Conservation (phyloP, 495 filamentous ascomycete species). For the Bombardia bombarda region DNA sequence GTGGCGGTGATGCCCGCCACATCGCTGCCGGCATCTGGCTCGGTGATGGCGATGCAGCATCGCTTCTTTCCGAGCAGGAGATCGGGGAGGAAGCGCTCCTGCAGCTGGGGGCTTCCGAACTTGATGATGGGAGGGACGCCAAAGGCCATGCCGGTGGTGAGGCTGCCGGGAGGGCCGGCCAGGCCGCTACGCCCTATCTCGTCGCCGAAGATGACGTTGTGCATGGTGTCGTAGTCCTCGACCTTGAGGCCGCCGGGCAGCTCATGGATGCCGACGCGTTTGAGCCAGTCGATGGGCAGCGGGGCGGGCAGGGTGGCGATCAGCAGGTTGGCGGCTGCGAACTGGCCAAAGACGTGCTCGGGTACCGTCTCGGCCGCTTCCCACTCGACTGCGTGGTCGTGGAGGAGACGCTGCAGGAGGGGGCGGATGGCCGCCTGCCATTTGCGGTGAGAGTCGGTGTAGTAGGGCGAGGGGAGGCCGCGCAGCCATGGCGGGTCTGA, state of each 20-base stretch:
- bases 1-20: slow-evolving; percentile 64
- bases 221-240: slow-evolving; percentile 68
- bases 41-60: slow-evolving; percentile 70
- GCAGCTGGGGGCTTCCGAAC: slow-evolving; percentile 50
- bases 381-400: slow-evolving; percentile 56
- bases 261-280: slow-evolving; percentile 53
- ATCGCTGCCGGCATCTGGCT: slow-evolving; percentile 64
- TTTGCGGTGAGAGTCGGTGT: slow-evolving; percentile 47
- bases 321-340: slow-evolving; percentile 55
- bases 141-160: slow-evolving; percentile 65
- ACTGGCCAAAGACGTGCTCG: slow-evolving; percentile 51
- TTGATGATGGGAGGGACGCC: slow-evolving; percentile 64
- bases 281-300: slow-evolving; percentile 59
- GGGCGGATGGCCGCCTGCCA: slow-evolving; percentile 63
- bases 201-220: slow-evolving; percentile 60
- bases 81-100: slow-evolving; percentile 58
- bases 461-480: slow-evolving; percentile 64
- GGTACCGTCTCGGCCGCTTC: slow-evolving; percentile 55
- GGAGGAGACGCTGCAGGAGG: slow-evolving; percentile 53
- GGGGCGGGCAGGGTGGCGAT: slow-evolving; percentile 58
- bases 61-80: slow-evolving; percentile 58
- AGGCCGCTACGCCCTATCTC: slow-evolving; percentile 62
- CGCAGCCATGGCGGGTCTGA: slow-evolving; percentile 65
- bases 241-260: slow-evolving; percentile 59
- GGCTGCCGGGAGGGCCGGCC: slow-evolving; percentile 47